These are phyloP conservation scores for Geotrichum candidum DNA, from an alignment of 1,139 yeast species.

Conservation along the genomic window DNA sequence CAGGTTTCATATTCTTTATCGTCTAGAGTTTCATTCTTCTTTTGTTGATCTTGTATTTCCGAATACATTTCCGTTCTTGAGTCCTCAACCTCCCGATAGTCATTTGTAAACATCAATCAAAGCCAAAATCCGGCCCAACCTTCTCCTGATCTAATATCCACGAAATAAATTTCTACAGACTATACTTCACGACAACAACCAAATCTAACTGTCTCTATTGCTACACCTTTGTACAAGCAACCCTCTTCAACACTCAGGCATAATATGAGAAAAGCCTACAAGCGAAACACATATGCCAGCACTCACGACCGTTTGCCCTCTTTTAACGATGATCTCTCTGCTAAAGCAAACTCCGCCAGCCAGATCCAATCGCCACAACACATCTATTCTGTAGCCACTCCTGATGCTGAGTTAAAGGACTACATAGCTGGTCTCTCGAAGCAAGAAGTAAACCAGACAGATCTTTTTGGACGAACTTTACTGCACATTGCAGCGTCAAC, in stretches of 20 bases:
- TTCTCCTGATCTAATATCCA: background rate
- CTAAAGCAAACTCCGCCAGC: background rate
- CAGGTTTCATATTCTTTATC: background rate
- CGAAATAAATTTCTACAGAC: background rate
- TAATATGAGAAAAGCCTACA: slow-evolving; percentile 13
- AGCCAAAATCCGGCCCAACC: background rate
- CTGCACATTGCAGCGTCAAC: slow-evolving; percentile 53
- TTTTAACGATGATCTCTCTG: background rate
- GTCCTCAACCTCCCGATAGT: background rate
- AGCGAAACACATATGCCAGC: slow-evolving; percentile 9
- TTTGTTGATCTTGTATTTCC: background rate
- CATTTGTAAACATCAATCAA: background rate
- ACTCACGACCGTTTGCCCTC: background rate
- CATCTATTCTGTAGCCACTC: background rate
- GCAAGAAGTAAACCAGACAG: slow-evolving; percentile 43
- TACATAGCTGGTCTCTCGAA: slow-evolving; percentile 12
- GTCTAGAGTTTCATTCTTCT: background rate
- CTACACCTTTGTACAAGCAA: background rate
- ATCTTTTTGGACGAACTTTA: slow-evolving; percentile 67
- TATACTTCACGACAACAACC: background rate
- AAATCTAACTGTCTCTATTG: background rate
- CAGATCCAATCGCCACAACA: background rate
- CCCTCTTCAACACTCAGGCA: background rate
- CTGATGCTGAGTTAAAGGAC: background rate
- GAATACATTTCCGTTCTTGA: background rate